A percentile compares a stretch with the other conserved stretches of the same genome.
phyloP scores from a whole-genome alignment of 495 filamentous ascomycete genomes.

The Pseudoneurospora amorphoporcata region DNA sequence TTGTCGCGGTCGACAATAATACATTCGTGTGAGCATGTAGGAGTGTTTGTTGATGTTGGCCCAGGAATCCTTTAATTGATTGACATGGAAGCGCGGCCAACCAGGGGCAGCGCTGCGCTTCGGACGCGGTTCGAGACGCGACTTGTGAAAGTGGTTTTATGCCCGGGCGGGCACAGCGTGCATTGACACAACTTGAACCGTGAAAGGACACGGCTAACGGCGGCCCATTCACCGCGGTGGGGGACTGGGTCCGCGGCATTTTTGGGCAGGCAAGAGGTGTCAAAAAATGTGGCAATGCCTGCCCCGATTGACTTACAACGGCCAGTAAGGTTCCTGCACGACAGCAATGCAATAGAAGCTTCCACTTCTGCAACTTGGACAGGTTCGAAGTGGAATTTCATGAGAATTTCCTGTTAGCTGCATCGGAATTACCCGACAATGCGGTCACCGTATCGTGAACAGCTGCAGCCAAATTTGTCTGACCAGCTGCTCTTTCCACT shows the following conservation, averaged over 20 bases:
- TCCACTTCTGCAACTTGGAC: not conserved
- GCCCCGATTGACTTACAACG: not conserved
- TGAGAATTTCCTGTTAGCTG: not conserved
- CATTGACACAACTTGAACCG: not conserved
- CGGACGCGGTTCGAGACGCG: slow-evolving; percentile 6
- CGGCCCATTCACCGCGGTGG: not conserved
- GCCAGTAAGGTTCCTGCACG: not conserved
- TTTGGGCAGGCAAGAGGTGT: not conserved
- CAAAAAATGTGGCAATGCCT: not conserved
- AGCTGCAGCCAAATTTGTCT: not conserved
- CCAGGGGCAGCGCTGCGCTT: not conserved
- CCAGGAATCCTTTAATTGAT: not conserved
- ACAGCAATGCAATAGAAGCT: not conserved
- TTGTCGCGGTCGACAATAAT: not conserved
- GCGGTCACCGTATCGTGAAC: not conserved
- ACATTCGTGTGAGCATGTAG: not conserved
- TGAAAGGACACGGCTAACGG: not conserved
- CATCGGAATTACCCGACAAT: too few species aligned
- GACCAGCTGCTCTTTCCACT: not conserved
- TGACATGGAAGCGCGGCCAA: slow-evolving; percentile 1
- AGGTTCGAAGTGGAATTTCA: not conserved
- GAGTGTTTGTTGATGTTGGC: slow-evolving; percentile 1
- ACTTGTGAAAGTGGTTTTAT: slow-evolving; percentile 1
- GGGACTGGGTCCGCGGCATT: not conserved
- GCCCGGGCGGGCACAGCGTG: not conserved